These are phyloP conservation scores for Cutaneotrichosporon daszewskae DNA, from an alignment of 1,284 basidiomycete species.

Conservation along the genomic window DNA sequence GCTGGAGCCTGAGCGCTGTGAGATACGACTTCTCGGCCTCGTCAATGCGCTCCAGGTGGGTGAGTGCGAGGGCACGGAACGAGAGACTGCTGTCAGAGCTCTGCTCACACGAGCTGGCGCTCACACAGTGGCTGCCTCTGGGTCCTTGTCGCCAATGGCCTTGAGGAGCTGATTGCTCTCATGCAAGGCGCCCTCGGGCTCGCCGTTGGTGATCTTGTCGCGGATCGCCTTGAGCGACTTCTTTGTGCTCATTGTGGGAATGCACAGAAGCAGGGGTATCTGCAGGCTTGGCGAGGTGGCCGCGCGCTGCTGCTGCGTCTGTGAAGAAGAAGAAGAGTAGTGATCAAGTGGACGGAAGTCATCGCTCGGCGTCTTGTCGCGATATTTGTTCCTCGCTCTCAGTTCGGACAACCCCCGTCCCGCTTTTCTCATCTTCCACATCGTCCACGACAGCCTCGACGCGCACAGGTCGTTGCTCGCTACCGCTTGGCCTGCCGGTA, in stretches of 20 bases:
- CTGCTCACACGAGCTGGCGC: slow-evolving; percentile 28
- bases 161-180: slow-evolving; percentile 50
- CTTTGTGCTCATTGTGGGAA: slow-evolving; percentile 32
- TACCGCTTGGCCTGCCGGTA: too few species aligned
- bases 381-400: too few species aligned
- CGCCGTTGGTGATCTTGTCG: slow-evolving; percentile 67
- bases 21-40: slow-evolving; percentile 79
- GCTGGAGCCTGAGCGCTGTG: slow-evolving; percentile 62
- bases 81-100: slow-evolving; percentile 57
- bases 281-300: too few species aligned
- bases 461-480: too few species aligned
- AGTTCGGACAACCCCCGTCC: too few species aligned
- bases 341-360: too few species aligned
- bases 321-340: too few species aligned
- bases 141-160: slow-evolving; percentile 56
- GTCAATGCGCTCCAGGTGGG: slow-evolving; percentile 64
- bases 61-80: slow-evolving; percentile 68
- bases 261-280: too few species aligned
- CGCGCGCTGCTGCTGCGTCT: too few species aligned
- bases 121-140: slow-evolving; percentile 61
- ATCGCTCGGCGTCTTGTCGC: too few species aligned
- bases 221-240: slow-evolving; percentile 67
- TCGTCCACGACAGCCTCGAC: too few species aligned
- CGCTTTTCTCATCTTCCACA: too few species aligned
- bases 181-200: slow-evolving; percentile 57